phyloP scores from a whole-genome alignment of 768 basidiomycete genomes.

The Termitomyces heimii region DNA sequence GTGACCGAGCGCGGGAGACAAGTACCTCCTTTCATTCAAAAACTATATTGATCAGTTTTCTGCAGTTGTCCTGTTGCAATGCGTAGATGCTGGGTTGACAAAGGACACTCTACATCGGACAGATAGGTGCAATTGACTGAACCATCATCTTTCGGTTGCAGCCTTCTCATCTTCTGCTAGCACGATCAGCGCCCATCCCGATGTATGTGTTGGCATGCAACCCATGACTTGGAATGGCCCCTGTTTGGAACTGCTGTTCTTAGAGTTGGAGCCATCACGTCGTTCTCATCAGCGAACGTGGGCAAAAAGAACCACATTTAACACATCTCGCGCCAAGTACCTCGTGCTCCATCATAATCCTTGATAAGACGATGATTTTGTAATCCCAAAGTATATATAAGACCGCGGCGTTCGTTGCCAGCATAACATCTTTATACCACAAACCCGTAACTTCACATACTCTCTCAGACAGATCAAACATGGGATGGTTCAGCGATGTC shows the following conservation, averaged over 20 bases:
- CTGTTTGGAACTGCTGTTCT: neutral
- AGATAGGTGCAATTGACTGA: neutral
- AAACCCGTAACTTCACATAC: neutral
- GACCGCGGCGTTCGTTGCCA: neutral
- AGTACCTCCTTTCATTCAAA: too few species aligned
- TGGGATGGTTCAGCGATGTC: slow-evolving; percentile 38
- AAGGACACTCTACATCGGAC: neutral
- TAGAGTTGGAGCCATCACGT: neutral
- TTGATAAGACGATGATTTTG: neutral
- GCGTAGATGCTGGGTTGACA: too few species aligned
- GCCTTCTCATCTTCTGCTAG: neutral
- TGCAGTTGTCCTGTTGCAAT: too few species aligned
- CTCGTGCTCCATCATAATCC: neutral
- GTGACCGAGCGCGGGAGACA: neutral
- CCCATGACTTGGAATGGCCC: neutral
- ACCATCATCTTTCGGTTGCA: neutral
- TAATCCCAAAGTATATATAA: neutral
- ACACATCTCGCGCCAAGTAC: neutral
- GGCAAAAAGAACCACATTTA: neutral
- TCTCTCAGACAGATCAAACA: slow-evolving; percentile 12
- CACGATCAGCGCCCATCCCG: neutral
- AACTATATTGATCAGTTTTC: too few species aligned
- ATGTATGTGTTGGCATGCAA: neutral
- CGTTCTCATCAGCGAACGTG: neutral
- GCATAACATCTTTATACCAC: neutral